Conservation (phyloP, 805 yeast species). For the Pichia ethanolica region DNA sequence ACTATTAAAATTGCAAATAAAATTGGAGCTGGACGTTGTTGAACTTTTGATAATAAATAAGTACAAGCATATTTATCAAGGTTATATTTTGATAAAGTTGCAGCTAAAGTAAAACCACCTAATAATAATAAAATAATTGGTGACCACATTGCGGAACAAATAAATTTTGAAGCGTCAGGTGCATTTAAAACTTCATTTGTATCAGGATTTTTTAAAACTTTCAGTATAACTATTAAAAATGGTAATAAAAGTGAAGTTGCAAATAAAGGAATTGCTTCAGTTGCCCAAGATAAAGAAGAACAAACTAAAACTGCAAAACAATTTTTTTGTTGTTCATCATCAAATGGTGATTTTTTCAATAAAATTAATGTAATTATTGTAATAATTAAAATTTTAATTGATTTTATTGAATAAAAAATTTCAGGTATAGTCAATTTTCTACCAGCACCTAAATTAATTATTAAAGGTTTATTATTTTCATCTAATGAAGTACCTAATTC, state of each 20-base stretch:
- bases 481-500: neutral
- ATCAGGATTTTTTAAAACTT: slow-evolving; percentile 54
- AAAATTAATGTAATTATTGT: slow-evolving; percentile 40
- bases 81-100: slow-evolving; percentile 85
- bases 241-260: slow-evolving; percentile 85
- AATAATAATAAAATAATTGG: slow-evolving; percentile 82
- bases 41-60: slow-evolving; percentile 71
- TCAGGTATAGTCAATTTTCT: slow-evolving; percentile 27
- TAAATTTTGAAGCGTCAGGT: slow-evolving; percentile 66
- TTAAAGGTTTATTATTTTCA: slow-evolving; percentile 14
- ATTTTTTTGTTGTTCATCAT: slow-evolving; percentile 56
- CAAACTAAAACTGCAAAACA: slow-evolving; percentile 79
- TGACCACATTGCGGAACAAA: slow-evolving; percentile 89
- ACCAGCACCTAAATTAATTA: slow-evolving; percentile 25
- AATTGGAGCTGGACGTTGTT: slow-evolving; percentile 75
- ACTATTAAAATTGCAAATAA: slow-evolving; percentile 78
- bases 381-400: slow-evolving; percentile 42
- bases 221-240: slow-evolving; percentile 62
- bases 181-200: slow-evolving; percentile 49
- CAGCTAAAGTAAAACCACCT: slow-evolving; percentile 94
- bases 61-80: slow-evolving; percentile 84
- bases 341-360: slow-evolving; percentile 49
- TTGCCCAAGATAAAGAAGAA: slow-evolving; percentile 89
- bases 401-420: slow-evolving; percentile 30
- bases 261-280: slow-evolving; percentile 87